These are phyloP conservation scores for Calonectria pseudoturangicola DNA, from an alignment of 2,329 filamentous ascomycete species.

Conservation along the genomic window DNA sequence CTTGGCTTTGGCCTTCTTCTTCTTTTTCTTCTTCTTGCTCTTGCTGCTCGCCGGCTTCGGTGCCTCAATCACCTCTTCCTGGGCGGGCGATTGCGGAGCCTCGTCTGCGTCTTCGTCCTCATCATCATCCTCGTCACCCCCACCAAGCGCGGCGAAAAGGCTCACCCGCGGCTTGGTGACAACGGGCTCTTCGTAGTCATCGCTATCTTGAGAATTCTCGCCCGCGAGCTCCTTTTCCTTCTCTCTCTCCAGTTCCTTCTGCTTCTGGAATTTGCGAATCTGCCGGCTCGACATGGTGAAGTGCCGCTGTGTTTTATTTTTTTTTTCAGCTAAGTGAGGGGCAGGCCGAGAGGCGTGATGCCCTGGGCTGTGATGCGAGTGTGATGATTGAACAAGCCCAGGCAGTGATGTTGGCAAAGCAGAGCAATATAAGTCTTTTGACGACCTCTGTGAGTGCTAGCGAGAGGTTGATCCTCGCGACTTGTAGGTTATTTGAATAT, in stretches of 20 bases:
- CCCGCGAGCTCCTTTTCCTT: constrained; percentile 34
- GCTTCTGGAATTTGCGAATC: constrained; percentile 71
- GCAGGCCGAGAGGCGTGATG: constrained; percentile 4
- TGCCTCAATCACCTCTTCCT: constrained; percentile 45
- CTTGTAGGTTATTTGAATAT: constrained; percentile 9
- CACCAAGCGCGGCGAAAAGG: constrained; percentile 72
- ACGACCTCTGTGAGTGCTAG: neutral
- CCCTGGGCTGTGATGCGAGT: neutral
- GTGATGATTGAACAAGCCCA: neutral
- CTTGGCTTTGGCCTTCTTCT: constrained; percentile 54
- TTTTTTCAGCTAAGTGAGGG: constrained; percentile 41
- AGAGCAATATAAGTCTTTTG: neutral
- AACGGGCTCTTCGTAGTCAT: constrained; percentile 57
- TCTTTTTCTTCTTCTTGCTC: constrained; percentile 63
- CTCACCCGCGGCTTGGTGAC: constrained; percentile 64
- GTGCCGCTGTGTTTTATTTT: constrained; percentile 20
- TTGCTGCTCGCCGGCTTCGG: constrained; percentile 43
- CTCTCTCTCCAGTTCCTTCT: constrained; percentile 65
- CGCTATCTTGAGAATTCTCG: constrained; percentile 54
- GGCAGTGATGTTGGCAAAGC: neutral
- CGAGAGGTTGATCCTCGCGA: neutral
- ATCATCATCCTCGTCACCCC: constrained; percentile 64
- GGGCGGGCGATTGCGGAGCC: constrained; percentile 35
- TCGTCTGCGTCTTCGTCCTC: constrained; percentile 57
- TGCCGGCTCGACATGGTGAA: constrained; percentile 71